phyloP scores from a whole-genome alignment of 2,329 filamentous ascomycete genomes.

The Penicillium occitanis region DNA sequence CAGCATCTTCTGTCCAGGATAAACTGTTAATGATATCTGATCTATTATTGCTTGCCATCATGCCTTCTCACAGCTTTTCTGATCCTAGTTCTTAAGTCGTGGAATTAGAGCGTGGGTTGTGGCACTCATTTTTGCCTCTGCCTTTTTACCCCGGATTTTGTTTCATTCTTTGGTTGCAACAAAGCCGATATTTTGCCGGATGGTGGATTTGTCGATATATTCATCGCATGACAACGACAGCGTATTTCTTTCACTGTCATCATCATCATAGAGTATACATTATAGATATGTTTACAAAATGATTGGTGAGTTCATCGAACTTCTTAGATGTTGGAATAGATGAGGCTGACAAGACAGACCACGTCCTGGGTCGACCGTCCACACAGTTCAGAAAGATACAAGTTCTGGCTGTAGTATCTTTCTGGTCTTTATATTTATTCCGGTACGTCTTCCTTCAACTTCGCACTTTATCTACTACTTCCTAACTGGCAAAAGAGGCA shows the following conservation, averaged over 20 bases:
- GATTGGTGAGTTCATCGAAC: not conserved
- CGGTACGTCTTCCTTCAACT: constrained; percentile 52
- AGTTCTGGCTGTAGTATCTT: constrained; percentile 83
- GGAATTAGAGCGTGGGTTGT: not conserved
- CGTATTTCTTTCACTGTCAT: not conserved
- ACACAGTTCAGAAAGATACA: constrained; percentile 89
- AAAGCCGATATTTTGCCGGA: not conserved
- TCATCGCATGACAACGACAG: not conserved
- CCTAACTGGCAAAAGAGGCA: constrained; percentile 58
- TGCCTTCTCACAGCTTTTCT: not conserved
- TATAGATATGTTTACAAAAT: not conserved
- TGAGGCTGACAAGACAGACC: constrained; percentile 56
- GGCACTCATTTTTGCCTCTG: not conserved
- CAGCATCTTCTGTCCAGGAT: not conserved
- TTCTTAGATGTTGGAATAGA: not conserved
- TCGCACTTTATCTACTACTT: not conserved
- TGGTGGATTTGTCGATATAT: not conserved
- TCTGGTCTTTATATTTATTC: constrained; percentile 85
- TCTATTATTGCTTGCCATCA: not conserved
- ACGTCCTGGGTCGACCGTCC: constrained; percentile 87
- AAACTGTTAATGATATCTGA: not conserved
- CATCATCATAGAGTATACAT: not conserved
- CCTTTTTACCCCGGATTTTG: not conserved
- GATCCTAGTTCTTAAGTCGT: not conserved
- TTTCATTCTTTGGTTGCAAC: not conserved